Percentiles rank a stretch among this genome's conserved stretches.
These are phyloP conservation scores for Ogataea henricii DNA, from an alignment of 805 yeast genomes.

Conservation along the genomic window DNA sequence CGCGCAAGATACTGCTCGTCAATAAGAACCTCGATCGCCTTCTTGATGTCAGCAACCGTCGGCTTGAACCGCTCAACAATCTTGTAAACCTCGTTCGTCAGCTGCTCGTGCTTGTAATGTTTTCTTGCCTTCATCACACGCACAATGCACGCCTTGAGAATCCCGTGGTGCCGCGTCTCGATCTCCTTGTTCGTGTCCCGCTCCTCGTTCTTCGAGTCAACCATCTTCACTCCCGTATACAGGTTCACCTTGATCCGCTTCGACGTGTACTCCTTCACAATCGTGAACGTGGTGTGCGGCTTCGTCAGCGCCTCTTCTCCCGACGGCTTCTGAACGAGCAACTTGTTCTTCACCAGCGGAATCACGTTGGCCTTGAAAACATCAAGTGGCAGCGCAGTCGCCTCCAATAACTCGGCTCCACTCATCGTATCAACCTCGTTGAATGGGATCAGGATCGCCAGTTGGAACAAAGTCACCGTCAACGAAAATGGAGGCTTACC, in stretches of 20 bases:
- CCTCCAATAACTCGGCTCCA: constrained; percentile 58
- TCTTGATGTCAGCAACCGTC: constrained; percentile 80
- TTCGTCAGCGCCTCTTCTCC: constrained; percentile 54
- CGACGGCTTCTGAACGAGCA: constrained; percentile 67
- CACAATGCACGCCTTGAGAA: constrained; percentile 90
- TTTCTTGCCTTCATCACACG: constrained; percentile 96
- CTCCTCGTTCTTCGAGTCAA: constrained; percentile 69
- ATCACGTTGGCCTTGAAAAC: constrained; percentile 73
- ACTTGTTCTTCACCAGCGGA: constrained; percentile 77
- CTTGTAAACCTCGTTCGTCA: constrained; percentile 84
- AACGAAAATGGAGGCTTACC: constrained; percentile 81
- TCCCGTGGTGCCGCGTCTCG: constrained; percentile 60
- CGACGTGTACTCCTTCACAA: constrained; percentile 81
- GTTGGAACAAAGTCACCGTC: constrained; percentile 81
- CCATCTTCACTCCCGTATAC: constrained; percentile 38
- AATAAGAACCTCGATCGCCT: constrained; percentile 79
- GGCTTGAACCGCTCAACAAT: constrained; percentile 87
- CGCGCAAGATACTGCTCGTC: constrained; percentile 86
- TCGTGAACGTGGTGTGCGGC: constrained; percentile 61
- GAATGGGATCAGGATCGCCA: constrained; percentile 82
- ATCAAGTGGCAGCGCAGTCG: constrained; percentile 67
- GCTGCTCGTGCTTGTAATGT: constrained; percentile 70
- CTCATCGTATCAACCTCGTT: constrained; percentile 67
- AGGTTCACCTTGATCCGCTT: constrained; percentile 84
- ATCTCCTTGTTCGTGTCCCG: constrained; percentile 80